These are phyloP conservation scores for Globisporangium megalacanthum DNA, from an alignment of 352 stramenopile genomes.

Conservation along the genomic window DNA sequence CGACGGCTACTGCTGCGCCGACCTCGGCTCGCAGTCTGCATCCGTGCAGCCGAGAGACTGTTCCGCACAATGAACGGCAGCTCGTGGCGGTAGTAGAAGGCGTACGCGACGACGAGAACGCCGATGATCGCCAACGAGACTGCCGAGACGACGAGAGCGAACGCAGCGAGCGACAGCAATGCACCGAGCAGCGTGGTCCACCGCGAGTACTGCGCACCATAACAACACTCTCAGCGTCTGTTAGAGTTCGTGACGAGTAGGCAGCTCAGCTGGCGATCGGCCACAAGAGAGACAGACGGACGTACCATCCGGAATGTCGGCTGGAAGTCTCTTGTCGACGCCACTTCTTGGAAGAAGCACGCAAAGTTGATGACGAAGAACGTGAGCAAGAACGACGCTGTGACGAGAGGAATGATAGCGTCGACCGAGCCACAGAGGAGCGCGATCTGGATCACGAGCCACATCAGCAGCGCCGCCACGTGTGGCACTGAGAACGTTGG, in stretches of 20 bases:
- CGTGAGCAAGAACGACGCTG: constrained; percentile 35
- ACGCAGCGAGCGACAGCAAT: constrained; percentile 28
- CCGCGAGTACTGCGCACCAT: constrained; percentile 32
- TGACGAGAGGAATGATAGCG: constrained; percentile 34
- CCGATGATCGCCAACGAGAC: constrained; percentile 26
- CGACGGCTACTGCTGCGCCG: constrained; percentile 3
- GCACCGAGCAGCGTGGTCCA: constrained; percentile 43
- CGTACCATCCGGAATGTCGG: constrained; percentile 43
- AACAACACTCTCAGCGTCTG: too few relatives aligned
- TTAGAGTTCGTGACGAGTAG: too few relatives aligned
- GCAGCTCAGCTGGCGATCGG: not conserved
- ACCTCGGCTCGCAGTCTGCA: not conserved
- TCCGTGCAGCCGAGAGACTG: not conserved
- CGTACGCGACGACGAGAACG: constrained; percentile 17
- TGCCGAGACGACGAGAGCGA: constrained; percentile 43
- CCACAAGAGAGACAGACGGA: not conserved
- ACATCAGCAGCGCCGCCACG: constrained; percentile 13
- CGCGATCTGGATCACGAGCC: constrained; percentile 24
- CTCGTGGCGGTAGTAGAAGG: constrained; percentile 23
- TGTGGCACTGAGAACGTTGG: not conserved
- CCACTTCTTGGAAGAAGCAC: constrained; percentile 50
- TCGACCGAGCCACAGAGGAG: constrained; percentile 39
- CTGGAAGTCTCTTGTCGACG: constrained; percentile 23
- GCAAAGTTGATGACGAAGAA: constrained; percentile 49
- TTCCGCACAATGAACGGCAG: constrained; percentile 15